Conservation (phyloP, 352 stramenopile genomes). For the Phytophthora kernoviae region DNA sequence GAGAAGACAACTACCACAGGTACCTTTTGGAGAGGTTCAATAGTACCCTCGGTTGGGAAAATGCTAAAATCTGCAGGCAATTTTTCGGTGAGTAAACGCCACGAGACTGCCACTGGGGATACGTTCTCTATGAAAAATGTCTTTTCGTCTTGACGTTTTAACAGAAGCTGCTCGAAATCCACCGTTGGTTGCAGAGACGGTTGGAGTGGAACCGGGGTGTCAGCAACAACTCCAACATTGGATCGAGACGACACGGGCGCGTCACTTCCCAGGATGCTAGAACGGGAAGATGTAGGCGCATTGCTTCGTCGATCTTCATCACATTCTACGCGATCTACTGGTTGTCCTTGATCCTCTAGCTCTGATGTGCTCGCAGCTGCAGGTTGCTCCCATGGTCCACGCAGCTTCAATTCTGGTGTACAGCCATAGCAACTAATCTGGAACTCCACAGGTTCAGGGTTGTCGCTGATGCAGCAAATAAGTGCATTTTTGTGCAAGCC, state of each 20-base stretch:
- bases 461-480: constrained; percentile 91
- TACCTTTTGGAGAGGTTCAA: constrained; percentile 72
- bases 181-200: constrained; percentile 41
- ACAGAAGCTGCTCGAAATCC: constrained; percentile 93
- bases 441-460: constrained; percentile 90
- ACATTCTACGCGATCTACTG: background rate
- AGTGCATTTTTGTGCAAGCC: constrained; percentile 78
- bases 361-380: constrained; percentile 59
- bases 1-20: constrained; percentile 75
- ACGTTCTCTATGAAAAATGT: constrained; percentile 89
- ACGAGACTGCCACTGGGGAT: constrained; percentile 75
- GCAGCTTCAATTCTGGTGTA: constrained; percentile 72
- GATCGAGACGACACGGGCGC: constrained; percentile 25
- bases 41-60: constrained; percentile 69
- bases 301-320: constrained; percentile 16
- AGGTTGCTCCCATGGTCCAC: constrained; percentile 87
- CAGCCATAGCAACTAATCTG: constrained; percentile 87
- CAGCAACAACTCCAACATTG: constrained; percentile 9
- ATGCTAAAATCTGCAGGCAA: constrained; percentile 73
- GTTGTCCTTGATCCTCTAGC: constrained; percentile 16
- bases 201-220: constrained; percentile 1
- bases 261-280: constrained; percentile 16
- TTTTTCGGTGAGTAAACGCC: constrained; percentile 45
- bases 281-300: constrained; percentile 23
- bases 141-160: constrained; percentile 88